These are phyloP conservation scores for Eremothecium coryli DNA, from an alignment of 1,139 yeast species.

Conservation along the genomic window DNA sequence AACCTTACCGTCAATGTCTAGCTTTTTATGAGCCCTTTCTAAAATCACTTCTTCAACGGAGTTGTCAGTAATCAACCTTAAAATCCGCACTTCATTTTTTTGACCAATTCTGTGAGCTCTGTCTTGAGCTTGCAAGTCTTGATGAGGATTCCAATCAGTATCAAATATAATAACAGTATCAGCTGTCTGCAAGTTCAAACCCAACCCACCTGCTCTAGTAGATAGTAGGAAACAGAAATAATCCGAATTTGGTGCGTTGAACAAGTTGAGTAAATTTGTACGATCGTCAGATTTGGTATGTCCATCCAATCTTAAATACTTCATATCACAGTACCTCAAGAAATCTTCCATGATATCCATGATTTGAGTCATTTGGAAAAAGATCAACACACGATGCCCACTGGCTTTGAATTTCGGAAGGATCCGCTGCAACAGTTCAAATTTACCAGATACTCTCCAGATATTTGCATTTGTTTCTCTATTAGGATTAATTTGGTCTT, in stretches of 20 bases:
- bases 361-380: conserved; percentile 82
- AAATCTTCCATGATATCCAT: conserved; percentile 89
- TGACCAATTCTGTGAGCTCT: conserved; percentile 89
- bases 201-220: conserved; percentile 86
- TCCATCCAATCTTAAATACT: conserved; percentile 74
- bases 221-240: conserved; percentile 71
- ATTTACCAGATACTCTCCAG: conserved; percentile 67
- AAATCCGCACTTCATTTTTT: conserved; percentile 73
- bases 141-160: conserved; percentile 91
- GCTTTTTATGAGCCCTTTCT: conserved; percentile 73
- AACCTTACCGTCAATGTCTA: conserved; percentile 81
- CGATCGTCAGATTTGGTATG: conserved; percentile 78
- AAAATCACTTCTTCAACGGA: conserved; percentile 78
- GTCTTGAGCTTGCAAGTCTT: conserved; percentile 85
- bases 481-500: conserved; percentile 71
- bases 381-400: conserved; percentile 71
- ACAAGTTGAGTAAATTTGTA: conserved; percentile 54
- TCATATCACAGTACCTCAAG: conserved; percentile 51
- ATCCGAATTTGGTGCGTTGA: conserved; percentile 65
- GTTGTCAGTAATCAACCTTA: conserved; percentile 69
- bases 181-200: conserved; percentile 77
- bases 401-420: conserved; percentile 66
- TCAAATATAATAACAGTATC: conserved; percentile 83
- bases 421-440: conserved; percentile 64
- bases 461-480: conserved; percentile 59